A percentile compares a stretch with the other conserved stretches of the same genome.
Evolutionary conservation across 2,329 filamentous ascomycete genomes (phyloP).

Genomic region (Cytospora mali): DNA sequence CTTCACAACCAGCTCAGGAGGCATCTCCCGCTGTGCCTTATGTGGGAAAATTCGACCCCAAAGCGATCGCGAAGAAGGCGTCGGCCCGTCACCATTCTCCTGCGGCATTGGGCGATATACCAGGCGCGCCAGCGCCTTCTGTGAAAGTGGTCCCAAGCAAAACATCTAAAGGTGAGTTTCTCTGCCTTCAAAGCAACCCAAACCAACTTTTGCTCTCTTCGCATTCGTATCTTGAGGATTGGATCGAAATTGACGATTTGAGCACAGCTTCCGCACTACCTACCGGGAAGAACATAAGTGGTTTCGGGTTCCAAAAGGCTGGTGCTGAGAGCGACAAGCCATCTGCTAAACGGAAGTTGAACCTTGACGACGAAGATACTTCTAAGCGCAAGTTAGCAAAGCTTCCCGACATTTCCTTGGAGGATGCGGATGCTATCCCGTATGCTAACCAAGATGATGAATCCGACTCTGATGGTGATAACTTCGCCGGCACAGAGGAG

Average conservation of each 20-base stretch:
- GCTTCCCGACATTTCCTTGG: constrained; percentile 75
- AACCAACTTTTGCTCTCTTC: not conserved
- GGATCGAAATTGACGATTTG: not conserved
- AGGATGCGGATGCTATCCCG: constrained; percentile 61
- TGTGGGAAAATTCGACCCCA: constrained; percentile 82
- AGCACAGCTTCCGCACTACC: constrained; percentile 56
- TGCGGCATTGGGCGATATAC: constrained; percentile 54
- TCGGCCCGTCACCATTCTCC: constrained; percentile 60
- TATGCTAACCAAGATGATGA: constrained; percentile 64
- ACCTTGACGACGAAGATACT: constrained; percentile 86
- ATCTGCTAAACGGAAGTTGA: constrained; percentile 72
- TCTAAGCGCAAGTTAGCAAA: constrained; percentile 88
- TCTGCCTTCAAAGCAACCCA: too few relatives aligned
- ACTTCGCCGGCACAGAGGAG: constrained; percentile 82
- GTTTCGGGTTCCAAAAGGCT: constrained; percentile 79
- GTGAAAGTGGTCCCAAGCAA: constrained; percentile 30
- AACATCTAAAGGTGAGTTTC: constrained; percentile 30
- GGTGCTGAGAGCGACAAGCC: constrained; percentile 66
- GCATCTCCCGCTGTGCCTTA: constrained; percentile 62
- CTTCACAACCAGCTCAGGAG: constrained; percentile 52
- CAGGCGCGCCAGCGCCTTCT: constrained; percentile 38
- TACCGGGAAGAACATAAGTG: constrained; percentile 68
- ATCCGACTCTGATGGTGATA: constrained; percentile 70
- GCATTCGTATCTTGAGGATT: not conserved
- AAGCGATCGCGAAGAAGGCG: constrained; percentile 80